A percentile compares a stretch with the other conserved stretches of the same genome.
phyloP scores from a whole-genome alignment of 2,329 filamentous ascomycete species.

The Fusarium euwallaceae region DNA sequence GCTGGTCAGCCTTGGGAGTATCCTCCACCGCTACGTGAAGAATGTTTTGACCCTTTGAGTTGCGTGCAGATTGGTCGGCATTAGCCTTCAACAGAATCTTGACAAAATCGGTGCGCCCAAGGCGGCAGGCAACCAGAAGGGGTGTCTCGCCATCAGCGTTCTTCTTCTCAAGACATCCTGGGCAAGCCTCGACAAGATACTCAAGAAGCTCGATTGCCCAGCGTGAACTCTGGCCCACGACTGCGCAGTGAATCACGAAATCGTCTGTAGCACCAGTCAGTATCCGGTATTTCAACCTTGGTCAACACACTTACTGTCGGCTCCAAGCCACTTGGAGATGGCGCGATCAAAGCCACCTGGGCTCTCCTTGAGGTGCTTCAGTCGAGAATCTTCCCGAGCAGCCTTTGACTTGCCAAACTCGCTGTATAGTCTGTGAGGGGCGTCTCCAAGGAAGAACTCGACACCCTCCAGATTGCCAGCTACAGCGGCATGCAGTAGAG shows the following conservation, averaged over 20 bases:
- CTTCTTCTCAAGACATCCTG: slow-evolving; percentile 73
- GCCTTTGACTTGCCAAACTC: slow-evolving; percentile 73
- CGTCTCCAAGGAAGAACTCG: slow-evolving; percentile 83
- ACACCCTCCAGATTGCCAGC: slow-evolving; percentile 73
- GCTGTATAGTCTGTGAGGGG: slow-evolving; percentile 74
- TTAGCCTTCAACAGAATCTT: slow-evolving; percentile 75
- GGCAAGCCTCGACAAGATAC: slow-evolving; percentile 74
- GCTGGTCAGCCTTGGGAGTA: slow-evolving; percentile 50
- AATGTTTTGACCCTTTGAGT: slow-evolving; percentile 74
- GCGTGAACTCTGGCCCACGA: slow-evolving; percentile 59
- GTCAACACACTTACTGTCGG: slow-evolving; percentile 64
- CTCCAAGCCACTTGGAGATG: slow-evolving; percentile 72
- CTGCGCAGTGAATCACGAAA: slow-evolving; percentile 75
- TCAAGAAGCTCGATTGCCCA: slow-evolving; percentile 69
- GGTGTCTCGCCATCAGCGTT: slow-evolving; percentile 73
- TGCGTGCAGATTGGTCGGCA: slow-evolving; percentile 76
- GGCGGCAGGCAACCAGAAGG: slow-evolving; percentile 73
- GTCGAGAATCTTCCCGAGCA: slow-evolving; percentile 70
- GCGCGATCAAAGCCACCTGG: slow-evolving; percentile 73
- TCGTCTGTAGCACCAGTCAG: slow-evolving; percentile 61
- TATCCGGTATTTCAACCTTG: neutral
- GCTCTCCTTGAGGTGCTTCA: slow-evolving; percentile 72
- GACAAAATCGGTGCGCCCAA: slow-evolving; percentile 66
- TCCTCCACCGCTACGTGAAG: slow-evolving; percentile 68
- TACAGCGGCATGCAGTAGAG: slow-evolving; percentile 70